A percentile compares a stretch with the other conserved stretches of the same genome.
Conservation (phyloP, 768 basidiomycete genomes). For the Hydnomerulius pinastri region DNA sequence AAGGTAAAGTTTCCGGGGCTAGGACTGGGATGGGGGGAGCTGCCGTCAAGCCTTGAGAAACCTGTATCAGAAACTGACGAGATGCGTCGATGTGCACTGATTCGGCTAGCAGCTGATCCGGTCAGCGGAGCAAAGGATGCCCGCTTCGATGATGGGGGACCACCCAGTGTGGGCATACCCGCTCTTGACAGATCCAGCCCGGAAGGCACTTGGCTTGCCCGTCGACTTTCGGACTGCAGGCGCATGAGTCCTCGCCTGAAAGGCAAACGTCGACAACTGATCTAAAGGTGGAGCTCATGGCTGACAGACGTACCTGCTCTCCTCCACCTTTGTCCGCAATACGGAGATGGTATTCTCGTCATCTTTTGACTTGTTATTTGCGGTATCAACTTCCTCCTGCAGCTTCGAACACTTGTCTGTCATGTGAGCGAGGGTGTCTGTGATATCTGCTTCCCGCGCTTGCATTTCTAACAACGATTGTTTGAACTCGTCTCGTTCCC, state of each 20-base stretch:
- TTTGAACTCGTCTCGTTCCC: slow-evolving; percentile 71
- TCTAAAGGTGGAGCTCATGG: background rate
- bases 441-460: slow-evolving; percentile 57
- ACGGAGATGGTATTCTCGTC: slow-evolving; percentile 77
- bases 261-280: slow-evolving; percentile 5
- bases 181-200: slow-evolving; percentile 61
- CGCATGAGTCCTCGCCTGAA: slow-evolving; percentile 83
- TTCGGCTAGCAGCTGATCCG: slow-evolving; percentile 47
- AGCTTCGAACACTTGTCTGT: slow-evolving; percentile 62
- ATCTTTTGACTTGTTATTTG: slow-evolving; percentile 57
- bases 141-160: slow-evolving; percentile 63
- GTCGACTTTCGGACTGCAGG: slow-evolving; percentile 74
- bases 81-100: slow-evolving; percentile 64
- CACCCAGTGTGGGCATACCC: slow-evolving; percentile 37
- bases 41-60: slow-evolving; percentile 34
- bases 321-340: slow-evolving; percentile 82
- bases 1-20: slow-evolving; percentile 38
- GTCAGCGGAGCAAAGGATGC: slow-evolving; percentile 76
- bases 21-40: slow-evolving; percentile 31
- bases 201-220: slow-evolving; percentile 54
- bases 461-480: slow-evolving; percentile 51
- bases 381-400: slow-evolving; percentile 57
- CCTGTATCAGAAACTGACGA: slow-evolving; percentile 73
- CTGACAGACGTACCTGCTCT: slow-evolving; percentile 63
- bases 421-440: slow-evolving; percentile 64